A percentile compares a stretch with the other conserved stretches of the same genome.
Conservation (phyloP, 2,329 filamentous ascomycete genomes). For the Penicillium verrucosum region DNA sequence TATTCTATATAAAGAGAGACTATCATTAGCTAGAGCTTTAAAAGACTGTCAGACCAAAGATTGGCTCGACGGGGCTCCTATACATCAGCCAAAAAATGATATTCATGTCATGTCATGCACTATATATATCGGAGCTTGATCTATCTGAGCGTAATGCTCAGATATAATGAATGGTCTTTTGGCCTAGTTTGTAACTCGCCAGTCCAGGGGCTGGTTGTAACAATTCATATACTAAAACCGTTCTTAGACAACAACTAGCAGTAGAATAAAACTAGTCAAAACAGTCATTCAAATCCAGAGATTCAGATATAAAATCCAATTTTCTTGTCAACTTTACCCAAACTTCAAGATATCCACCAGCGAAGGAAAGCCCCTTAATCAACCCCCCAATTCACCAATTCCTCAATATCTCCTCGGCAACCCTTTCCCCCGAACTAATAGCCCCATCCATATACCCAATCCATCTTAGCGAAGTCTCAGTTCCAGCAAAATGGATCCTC, state of each 20-base stretch:
- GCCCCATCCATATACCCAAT: slow-evolving; percentile 29
- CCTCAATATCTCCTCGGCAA: slow-evolving; percentile 10
- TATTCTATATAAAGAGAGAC: too few relatives aligned
- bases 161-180: too few relatives aligned
- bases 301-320: background rate
- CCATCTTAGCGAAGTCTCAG: slow-evolving; percentile 23
- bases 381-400: background rate
- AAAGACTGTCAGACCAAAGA: too few relatives aligned
- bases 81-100: background rate
- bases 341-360: background rate
- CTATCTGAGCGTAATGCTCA: too few relatives aligned
- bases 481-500: slow-evolving; percentile 26
- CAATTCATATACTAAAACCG: background rate
- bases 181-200: too few relatives aligned
- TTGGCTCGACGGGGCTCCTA: background rate
- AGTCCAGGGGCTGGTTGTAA: too few relatives aligned
- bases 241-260: background rate
- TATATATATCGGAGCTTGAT: too few relatives aligned
- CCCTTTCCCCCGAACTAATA: slow-evolving; percentile 20
- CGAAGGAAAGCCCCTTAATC: background rate
- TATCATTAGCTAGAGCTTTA: too few relatives aligned
- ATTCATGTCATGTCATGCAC: too few relatives aligned
- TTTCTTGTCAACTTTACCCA: background rate
- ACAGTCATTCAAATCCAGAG: too few relatives aligned
- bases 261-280: background rate